A percentile compares a stretch with the other conserved stretches of the same genome.
Evolutionary conservation across 2,329 filamentous ascomycete genomes (phyloP).

Genomic region (Colletotrichum chrysophilum): DNA sequence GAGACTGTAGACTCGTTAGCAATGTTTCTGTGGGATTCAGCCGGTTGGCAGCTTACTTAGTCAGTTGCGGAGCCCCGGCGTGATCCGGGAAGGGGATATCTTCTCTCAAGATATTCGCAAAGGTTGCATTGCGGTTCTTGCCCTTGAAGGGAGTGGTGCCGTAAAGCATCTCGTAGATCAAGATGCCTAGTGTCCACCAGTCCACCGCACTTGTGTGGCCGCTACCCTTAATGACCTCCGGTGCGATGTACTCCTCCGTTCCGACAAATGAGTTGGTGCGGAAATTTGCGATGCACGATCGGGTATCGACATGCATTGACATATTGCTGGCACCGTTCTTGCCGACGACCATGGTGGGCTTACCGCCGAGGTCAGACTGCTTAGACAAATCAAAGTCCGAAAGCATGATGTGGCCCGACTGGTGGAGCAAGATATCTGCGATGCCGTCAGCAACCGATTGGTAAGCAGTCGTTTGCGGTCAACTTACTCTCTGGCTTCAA

Average conservation of each 20-base stretch:
- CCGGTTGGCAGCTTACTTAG: conserved; percentile 67
- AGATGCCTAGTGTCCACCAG: conserved; percentile 97
- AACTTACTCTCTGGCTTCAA: conserved; percentile 94
- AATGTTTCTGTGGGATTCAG: not conserved
- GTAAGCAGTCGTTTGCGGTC: not conserved
- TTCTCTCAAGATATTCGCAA: conserved; percentile 94
- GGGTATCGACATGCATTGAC: conserved; percentile 95
- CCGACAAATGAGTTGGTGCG: conserved; percentile 98
- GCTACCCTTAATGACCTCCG: conserved; percentile 98
- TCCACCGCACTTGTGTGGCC: conserved; percentile 98
- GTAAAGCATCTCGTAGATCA: conserved; percentile 99
- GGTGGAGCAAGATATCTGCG: conserved; percentile 92
- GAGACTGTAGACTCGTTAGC: conserved; percentile 60
- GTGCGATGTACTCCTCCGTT: conserved; percentile 98
- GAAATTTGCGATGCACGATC: conserved; percentile 98
- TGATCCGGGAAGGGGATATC: conserved; percentile 97
- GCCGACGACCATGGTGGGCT: conserved; percentile 96
- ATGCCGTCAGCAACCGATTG: conserved; percentile 13
- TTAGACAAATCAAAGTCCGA: conserved; percentile 99
- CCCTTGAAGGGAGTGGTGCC: conserved; percentile 99
- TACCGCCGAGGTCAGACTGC: conserved; percentile 93
- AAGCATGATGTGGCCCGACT: conserved; percentile 99
- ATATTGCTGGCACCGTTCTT: conserved; percentile 86
- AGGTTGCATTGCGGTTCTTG: conserved; percentile 97
- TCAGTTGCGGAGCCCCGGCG: conserved; percentile 81